These are phyloP conservation scores for Parasarocladium wereldwijsianum DNA, from an alignment of 2,329 filamentous ascomycete genomes.

Conservation along the genomic window DNA sequence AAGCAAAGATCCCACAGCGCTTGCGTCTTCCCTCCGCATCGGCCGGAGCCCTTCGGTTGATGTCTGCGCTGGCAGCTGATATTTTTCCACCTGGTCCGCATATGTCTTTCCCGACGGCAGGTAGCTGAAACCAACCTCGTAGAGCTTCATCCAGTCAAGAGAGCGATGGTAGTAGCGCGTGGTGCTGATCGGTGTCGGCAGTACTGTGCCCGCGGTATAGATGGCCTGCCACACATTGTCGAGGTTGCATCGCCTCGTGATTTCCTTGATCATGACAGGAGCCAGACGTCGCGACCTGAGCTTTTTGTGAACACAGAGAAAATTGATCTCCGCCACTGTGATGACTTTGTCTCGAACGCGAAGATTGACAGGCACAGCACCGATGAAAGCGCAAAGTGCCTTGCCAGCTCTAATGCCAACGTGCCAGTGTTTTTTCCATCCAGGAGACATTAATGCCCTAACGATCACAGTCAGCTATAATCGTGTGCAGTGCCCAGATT, in stretches of 20 bases:
- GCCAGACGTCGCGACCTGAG: slow-evolving; percentile 83
- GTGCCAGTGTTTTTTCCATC: slow-evolving; percentile 90
- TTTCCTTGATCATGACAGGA: slow-evolving; percentile 92
- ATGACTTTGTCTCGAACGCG: slow-evolving; percentile 64
- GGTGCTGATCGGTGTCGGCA: slow-evolving; percentile 83
- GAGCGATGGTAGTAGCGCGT: slow-evolving; percentile 92
- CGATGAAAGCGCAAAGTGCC: slow-evolving; percentile 90
- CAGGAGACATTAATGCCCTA: slow-evolving; percentile 82
- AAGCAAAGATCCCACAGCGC: slow-evolving; percentile 58
- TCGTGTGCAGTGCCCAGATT: not conserved
- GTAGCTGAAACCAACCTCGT: slow-evolving; percentile 86
- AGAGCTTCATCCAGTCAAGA: slow-evolving; percentile 90
- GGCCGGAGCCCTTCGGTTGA: slow-evolving; percentile 59
- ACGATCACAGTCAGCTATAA: too few relatives aligned
- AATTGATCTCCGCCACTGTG: slow-evolving; percentile 86
- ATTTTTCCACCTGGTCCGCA: slow-evolving; percentile 71
- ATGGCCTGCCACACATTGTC: slow-evolving; percentile 85
- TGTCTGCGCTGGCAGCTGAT: slow-evolving; percentile 63
- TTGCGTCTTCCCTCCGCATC: slow-evolving; percentile 68
- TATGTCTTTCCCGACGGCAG: slow-evolving; percentile 74
- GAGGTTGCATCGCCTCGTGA: slow-evolving; percentile 81
- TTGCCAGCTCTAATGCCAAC: slow-evolving; percentile 77
- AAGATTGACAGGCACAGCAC: slow-evolving; percentile 74
- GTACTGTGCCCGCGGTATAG: slow-evolving; percentile 82
- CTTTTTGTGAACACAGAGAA: slow-evolving; percentile 96